Evolutionary conservation across 139 green algal species (phyloP).

Genomic region (Tetraselmis striata): DNA sequence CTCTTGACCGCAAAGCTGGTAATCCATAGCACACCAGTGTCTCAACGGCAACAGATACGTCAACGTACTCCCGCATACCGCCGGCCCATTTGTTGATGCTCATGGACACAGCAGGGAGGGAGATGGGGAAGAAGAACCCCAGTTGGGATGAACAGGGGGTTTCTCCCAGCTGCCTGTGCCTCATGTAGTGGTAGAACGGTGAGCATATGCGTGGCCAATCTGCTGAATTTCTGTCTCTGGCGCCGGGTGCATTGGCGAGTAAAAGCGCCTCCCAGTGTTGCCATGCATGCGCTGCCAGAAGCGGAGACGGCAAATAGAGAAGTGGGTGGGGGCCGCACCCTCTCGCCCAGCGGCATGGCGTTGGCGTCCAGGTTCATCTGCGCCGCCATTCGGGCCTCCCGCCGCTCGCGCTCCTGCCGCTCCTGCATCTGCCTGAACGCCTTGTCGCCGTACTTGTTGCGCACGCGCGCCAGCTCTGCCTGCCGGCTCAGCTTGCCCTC

Average conservation of each 20-base stretch:
- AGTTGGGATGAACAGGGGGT: too few relatives aligned
- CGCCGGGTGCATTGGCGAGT: not conserved
- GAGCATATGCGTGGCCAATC: not conserved
- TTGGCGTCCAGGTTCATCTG: conserved; percentile 39
- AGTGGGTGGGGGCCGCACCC: not conserved
- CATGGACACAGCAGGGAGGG: too few relatives aligned
- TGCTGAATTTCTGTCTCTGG: too few relatives aligned
- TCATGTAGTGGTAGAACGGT: not conserved
- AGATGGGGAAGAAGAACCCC: too few relatives aligned
- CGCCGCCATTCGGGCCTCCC: conserved; percentile 7
- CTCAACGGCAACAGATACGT: too few relatives aligned
- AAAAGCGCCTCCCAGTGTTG: not conserved
- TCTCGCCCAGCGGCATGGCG: conserved; percentile 49
- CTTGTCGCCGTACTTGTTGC: conserved; percentile 51
- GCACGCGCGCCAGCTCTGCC: conserved; percentile 48
- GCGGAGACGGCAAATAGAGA: not conserved
- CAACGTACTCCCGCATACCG: too few relatives aligned
- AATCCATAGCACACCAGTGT: too few relatives aligned
- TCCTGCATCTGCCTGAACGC: conserved; percentile 28
- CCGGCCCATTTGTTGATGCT: too few relatives aligned
- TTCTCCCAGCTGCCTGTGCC: too few relatives aligned
- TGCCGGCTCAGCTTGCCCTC: conserved; percentile 55
- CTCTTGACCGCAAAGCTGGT: too few relatives aligned
- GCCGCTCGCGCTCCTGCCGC: conserved; percentile 5
- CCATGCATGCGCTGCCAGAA: not conserved